Percentiles rank a stretch among this genome's conserved stretches.
phyloP scores from a whole-genome alignment of 306 rosid genomes.

The Trichosanthes cucumerina region DNA sequence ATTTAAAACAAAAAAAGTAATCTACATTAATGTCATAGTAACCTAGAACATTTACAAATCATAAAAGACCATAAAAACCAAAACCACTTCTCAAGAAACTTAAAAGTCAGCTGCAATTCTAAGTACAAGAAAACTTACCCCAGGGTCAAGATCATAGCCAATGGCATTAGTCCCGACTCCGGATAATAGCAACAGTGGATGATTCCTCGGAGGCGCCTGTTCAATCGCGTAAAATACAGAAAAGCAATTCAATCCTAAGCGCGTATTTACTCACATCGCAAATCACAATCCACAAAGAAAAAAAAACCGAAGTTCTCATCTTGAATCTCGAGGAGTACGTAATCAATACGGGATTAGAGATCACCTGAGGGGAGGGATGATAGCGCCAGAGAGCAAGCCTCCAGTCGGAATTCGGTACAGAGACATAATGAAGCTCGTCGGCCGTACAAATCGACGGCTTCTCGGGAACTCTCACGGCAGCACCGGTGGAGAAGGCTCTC shows the following conservation, averaged over 20 bases:
- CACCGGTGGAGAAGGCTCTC: slow-evolving; percentile 44
- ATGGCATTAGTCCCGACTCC: slow-evolving; percentile 98
- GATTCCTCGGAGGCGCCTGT: slow-evolving; percentile 85
- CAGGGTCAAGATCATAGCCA: slow-evolving; percentile 92
- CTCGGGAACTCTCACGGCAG: slow-evolving; percentile 30
- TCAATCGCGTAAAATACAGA: not conserved
- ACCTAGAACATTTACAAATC: not conserved
- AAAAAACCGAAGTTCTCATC: not conserved
- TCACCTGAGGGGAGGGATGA: slow-evolving; percentile 60
- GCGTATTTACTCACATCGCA: not conserved
- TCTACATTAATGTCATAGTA: not conserved
- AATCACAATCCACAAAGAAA: not conserved
- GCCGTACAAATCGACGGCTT: slow-evolving; percentile 88
- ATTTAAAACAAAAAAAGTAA: not conserved
- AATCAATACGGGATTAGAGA: not conserved
- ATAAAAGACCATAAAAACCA: not conserved
- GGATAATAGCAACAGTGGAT: slow-evolving; percentile 71
- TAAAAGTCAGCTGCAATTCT: not conserved
- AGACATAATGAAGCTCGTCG: slow-evolving; percentile 88
- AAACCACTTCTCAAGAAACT: not conserved
- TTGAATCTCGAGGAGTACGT: not conserved
- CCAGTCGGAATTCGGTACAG: slow-evolving; percentile 79
- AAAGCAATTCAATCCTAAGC: not conserved
- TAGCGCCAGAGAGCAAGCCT: slow-evolving; percentile 95
- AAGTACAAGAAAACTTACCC: slow-evolving; percentile 22